Base-by-base conservation (phyloP, 2,329 filamentous ascomycete genomes). In the Trichoderma hamatum region DNA sequence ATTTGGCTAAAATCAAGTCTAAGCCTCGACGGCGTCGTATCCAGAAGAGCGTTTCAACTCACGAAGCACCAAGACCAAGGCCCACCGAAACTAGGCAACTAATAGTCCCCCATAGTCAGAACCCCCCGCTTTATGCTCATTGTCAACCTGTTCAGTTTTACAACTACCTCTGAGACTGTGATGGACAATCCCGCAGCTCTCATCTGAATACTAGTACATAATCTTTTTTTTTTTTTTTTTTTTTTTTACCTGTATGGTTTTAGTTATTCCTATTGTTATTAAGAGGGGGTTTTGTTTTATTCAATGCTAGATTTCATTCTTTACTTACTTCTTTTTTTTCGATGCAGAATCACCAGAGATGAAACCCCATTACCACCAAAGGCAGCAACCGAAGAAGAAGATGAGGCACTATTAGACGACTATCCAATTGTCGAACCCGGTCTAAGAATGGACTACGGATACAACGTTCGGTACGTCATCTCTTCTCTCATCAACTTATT, bases 401-500 rank as follows among this genome's bases (percentile, higher is more conserved):
- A 95, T 71, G 88, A 89, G 19, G 83, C 81, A 19, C 82, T 89
- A 1, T 86, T 94, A 60, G 82, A 83, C 32, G 81, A 89, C 61
- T 78, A 90, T 21, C 87, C 91, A 0, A 93, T 88, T 85, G 83
- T 94, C 19, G 88, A 91, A 70, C 16, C 13, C 16, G 80, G 84
- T 0, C 92, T 92, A 0, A 82, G 84, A 66, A 85, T 90, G 71
- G 92, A 95, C 79, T 94, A 95, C 73, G 92, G 92, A 6, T 93
- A 95, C 72, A 93, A 95, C 72, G 82, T 94, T 61, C 85, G 80
- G 84, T 85, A 76, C 55, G 77, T 21, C 14, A 1, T 13, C 26
- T 46, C 36, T 6, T 32, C 30, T 6, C 26, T 5, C 28, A 9
- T 21, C 26, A 30, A 19, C 34, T 10, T 11, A n/a, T n/a, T n/a